Percentiles rank a stretch among this genome's conserved stretches.
Conservation (phyloP, 805 yeast species). For the Kuraishia capsulata region DNA sequence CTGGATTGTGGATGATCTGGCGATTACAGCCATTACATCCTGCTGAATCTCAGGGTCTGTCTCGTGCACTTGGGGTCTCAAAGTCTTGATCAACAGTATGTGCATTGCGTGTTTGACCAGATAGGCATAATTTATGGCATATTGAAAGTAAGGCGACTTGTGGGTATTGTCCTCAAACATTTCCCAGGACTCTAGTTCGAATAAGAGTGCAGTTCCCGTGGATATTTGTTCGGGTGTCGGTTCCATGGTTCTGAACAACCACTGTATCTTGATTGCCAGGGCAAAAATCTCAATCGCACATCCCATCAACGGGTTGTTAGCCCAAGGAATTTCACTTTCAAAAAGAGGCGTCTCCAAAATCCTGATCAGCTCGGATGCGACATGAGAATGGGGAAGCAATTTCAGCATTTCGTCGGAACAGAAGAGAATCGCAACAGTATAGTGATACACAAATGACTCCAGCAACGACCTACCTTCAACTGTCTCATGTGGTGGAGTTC, state of each 20-base stretch:
- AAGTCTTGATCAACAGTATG: background rate
- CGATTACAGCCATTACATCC: background rate
- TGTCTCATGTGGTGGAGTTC: conserved; percentile 2
- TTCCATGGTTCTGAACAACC: conserved; percentile 5
- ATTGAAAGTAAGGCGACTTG: background rate
- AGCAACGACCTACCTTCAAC: conserved; percentile 2
- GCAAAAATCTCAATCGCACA: conserved; percentile 5
- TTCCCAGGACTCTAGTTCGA: background rate
- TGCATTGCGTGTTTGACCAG: background rate
- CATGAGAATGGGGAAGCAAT: background rate
- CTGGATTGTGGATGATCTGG: background rate
- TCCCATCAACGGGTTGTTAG: conserved; percentile 7
- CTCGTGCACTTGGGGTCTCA: background rate
- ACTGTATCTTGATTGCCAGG: conserved; percentile 5
- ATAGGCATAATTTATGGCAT: background rate
- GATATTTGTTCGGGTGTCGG: background rate
- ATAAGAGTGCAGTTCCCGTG: background rate
- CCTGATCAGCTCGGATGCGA: background rate
- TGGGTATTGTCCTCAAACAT: background rate
- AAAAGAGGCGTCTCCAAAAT: background rate
- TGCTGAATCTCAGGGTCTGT: background rate
- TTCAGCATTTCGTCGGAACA: background rate
- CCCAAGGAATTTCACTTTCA: conserved; percentile 3
- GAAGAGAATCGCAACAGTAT: conserved; percentile 5
- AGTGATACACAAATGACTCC: conserved; percentile 7